Evolutionary conservation across 306 rosid genomes (phyloP).

Genomic region (Alnus rubra): DNA sequence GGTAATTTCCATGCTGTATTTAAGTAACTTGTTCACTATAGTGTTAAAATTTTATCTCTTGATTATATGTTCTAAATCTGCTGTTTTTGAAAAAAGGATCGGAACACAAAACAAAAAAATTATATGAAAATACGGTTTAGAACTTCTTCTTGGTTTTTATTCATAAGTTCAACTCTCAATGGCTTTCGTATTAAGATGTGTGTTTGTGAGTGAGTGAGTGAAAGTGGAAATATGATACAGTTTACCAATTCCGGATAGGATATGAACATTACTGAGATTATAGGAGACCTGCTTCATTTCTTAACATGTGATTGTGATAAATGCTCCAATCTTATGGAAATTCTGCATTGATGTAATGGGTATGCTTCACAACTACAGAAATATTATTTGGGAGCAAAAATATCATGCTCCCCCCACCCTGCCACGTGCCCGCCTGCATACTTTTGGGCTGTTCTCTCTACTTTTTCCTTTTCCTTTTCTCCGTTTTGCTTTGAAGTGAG

Average conservation of each 20-base stretch:
- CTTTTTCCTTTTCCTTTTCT: background rate
- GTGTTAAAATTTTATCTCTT: background rate
- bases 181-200: background rate
- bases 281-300: background rate
- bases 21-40: background rate
- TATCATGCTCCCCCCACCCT: background rate
- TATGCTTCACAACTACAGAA: background rate
- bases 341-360: background rate
- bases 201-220: background rate
- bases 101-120: background rate
- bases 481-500: background rate
- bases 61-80: background rate
- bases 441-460: background rate
- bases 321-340: background rate
- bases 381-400: background rate
- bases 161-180: background rate
- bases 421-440: background rate
- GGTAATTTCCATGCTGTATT: background rate
- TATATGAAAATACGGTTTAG: background rate
- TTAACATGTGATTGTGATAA: background rate
- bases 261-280: background rate
- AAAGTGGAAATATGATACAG: background rate
- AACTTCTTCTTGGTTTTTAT: background rate
- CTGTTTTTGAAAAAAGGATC: background rate
- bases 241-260: background rate